A percentile compares a stretch with the other conserved stretches of the same genome.
Conservation (phyloP, 441 rosid species). For the Bruguiera hainesii region DNA sequence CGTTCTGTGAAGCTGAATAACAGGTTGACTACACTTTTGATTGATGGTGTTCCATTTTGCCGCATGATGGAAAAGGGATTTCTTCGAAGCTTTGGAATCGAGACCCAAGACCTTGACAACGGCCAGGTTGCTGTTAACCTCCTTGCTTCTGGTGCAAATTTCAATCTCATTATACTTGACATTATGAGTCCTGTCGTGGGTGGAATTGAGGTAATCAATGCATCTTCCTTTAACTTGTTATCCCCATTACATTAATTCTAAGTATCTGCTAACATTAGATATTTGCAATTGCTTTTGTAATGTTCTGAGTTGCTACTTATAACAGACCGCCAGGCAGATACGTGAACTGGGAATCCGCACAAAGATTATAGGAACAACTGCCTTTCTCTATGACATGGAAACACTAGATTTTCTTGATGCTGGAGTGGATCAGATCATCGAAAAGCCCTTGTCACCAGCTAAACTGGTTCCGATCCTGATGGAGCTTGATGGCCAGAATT, state of each 20-base stretch:
- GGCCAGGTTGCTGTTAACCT: slow-evolving; percentile 57
- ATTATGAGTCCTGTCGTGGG: slow-evolving; percentile 64
- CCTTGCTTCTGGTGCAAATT: slow-evolving; percentile 43
- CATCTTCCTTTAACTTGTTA: too few relatives aligned
- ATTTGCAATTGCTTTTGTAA: background rate
- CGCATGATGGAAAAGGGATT: slow-evolving; percentile 40
- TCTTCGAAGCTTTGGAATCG: slow-evolving; percentile 35
- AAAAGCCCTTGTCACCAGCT: slow-evolving; percentile 35
- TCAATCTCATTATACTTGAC: slow-evolving; percentile 63
- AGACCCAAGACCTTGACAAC: slow-evolving; percentile 38
- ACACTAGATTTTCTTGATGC: slow-evolving; percentile 39
- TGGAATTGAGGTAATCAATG: slow-evolving; percentile 50
- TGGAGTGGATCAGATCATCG: slow-evolving; percentile 39
- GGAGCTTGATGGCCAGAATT: slow-evolving; percentile 21
- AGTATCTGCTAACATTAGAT: background rate
- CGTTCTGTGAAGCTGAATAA: slow-evolving; percentile 9
- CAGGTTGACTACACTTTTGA: slow-evolving; percentile 27
- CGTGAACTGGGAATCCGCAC: slow-evolving; percentile 47
- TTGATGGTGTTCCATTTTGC: slow-evolving; percentile 18
- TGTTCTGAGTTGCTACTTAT: background rate
- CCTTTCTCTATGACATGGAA: slow-evolving; percentile 17
- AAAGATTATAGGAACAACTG: slow-evolving; percentile 45
- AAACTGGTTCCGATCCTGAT: slow-evolving; percentile 12
- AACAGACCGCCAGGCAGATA: slow-evolving; percentile 43
- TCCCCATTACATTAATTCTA: background rate